Base-by-base conservation (phyloP, 257 asterid species). In the Solanum arcanum region DNA sequence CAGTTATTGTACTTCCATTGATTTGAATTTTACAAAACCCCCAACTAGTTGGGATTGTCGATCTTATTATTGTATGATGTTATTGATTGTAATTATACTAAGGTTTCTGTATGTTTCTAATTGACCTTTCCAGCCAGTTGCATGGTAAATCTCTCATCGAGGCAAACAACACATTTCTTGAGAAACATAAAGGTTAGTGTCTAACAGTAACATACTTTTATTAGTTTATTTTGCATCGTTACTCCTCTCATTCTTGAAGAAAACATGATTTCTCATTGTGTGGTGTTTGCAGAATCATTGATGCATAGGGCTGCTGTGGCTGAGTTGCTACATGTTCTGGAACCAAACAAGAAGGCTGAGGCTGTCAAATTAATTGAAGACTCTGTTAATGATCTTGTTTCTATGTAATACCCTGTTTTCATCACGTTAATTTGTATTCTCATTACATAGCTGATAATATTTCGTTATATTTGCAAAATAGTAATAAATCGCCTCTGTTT, bases 261-360 rank as follows among this genome's bases (percentile, higher is more conserved):
- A 31, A 35, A 73, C 62, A 73, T 84, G 8, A 74, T 70, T 59
- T 78, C 52, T 35, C 86, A 37, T 78, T 72, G 16, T 75, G 86
- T 83, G 78, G 75, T 83, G 83, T 86, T 89, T 90, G 86, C 94
- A 97, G 99, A 93, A 90, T 94, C 98, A 12, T 88, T 95, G 93
- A 90, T 88, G 90, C 98, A 94, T 89, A 95, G 98, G 89, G 96
- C 98, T 77, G 97, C 98, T 86, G 98, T 86, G 62, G 98, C 99
- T 29, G 99, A 97, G 94, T 93, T 94, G 98, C 88, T 93, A 42
- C 90, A 90, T 92, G 92, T 95, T 89, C 88, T 94, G 87, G 98
- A 95, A 86, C 96, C 98, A 85, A 94, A 89, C 91, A 95, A 93
- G 94, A 95, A 93, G 90, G 88, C 88, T 35, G 98, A 97, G 88